Evolutionary conservation across 306 rosid genomes (phyloP).

Genomic region (Rosa lucieae): DNA sequence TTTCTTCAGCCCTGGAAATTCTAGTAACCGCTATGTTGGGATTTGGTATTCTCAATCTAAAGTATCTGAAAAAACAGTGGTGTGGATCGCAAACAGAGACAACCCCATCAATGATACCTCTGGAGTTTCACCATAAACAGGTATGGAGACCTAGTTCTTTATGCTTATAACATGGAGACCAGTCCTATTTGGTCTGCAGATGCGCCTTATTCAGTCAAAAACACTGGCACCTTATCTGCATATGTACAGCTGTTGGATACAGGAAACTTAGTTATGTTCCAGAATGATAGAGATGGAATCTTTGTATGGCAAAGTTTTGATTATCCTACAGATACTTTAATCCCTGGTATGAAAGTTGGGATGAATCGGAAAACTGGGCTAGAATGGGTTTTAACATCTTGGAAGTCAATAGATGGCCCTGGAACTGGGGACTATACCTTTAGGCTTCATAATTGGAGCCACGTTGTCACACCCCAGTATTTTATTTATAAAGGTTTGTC

Average conservation of each 20-base stretch:
- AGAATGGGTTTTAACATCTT: not conserved
- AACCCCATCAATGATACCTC: too few relatives aligned
- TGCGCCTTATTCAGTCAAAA: not conserved
- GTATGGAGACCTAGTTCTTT: too few relatives aligned
- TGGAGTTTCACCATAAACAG: too few relatives aligned
- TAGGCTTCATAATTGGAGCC: not conserved
- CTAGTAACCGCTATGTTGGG: too few relatives aligned
- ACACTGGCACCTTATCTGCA: not conserved
- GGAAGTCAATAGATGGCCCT: conserved; percentile 9
- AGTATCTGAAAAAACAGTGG: too few relatives aligned
- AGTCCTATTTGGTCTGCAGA: too few relatives aligned
- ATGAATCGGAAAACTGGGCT: conserved; percentile 23
- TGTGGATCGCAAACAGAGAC: too few relatives aligned
- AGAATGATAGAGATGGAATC: not conserved
- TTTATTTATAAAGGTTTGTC: not conserved
- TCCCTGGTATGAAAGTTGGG: conserved; percentile 28
- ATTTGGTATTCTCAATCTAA: too few relatives aligned
- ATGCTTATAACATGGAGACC: too few relatives aligned
- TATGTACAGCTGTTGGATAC: conserved; percentile 14
- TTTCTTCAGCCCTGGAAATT: too few relatives aligned
- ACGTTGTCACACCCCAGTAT: not conserved
- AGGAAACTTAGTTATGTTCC: conserved; percentile 20
- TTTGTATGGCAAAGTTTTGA: conserved; percentile 50
- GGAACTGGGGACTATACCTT: not conserved
- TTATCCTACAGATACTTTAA: conserved; percentile 30